Base-by-base conservation (phyloP, 331 rosid species). In the Arachis monticola region DNA sequence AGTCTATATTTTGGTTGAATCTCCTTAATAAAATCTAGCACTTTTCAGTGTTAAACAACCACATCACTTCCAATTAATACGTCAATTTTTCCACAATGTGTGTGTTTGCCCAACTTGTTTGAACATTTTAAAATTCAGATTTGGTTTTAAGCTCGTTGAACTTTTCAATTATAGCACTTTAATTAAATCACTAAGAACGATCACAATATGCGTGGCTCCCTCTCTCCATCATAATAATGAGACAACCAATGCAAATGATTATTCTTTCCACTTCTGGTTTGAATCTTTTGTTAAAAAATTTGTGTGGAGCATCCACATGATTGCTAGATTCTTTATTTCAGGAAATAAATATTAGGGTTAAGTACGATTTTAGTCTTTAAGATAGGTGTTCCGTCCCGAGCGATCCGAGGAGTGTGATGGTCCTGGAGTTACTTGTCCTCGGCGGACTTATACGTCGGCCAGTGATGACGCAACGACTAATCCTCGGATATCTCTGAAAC, bases 131-230 rank as follows among this genome's bases (percentile, higher is more conserved):
- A 6, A 48, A 48, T 48, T 2, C 31, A 68, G 74, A 38, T 60
- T 38, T 82, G 51, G 12, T 27, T 63, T 52, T 47, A 48, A 78
- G 22, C 70, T 53, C 42, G 41, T 59, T 59, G 32, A 61, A 66
- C 17, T 47, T 52, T 52, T 52, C 22, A 70, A 27, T 67, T 9
- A 35, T 60, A 74, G 70, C 87, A 70, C 86, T 87, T 46, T 1
- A 60, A 58, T 59, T 5, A 74, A 80, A 78, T 45, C 44, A 53
- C 59, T 13, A 69, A 73, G 59, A 53, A 45, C 72, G 68, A 62
- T 86, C 74, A 66, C 83, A 77, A 79, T 52, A 80, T 66, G 82
- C 77, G 85, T 87, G 63, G 27, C 85, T 41, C 74, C 52, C 32
- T 59, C 13, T 79, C 77, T 35, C 10, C 73, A 50, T 11, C 70